Conservation (phyloP, 345 rosid species). For the Erodium maritimum region DNA sequence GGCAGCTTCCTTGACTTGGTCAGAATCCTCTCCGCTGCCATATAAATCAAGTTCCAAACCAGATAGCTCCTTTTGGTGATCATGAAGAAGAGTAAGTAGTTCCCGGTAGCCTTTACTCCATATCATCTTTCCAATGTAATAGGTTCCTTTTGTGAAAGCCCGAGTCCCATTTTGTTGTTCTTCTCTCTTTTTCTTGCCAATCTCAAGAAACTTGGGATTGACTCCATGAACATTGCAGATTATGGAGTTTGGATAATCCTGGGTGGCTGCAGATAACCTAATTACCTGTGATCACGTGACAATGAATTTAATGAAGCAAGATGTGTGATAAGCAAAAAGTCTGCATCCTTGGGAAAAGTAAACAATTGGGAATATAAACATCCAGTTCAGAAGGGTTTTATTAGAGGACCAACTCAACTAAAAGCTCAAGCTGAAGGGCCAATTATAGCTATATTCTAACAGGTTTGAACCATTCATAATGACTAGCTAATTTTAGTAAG, state of each 20-base stretch:
- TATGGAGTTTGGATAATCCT: conserved; percentile 67
- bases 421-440: no score
- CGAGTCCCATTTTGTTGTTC: conserved; percentile 33
- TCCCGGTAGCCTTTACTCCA: conserved; percentile 98
- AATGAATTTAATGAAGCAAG: background rate
- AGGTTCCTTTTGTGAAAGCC: conserved; percentile 65
- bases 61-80: conserved; percentile 58
- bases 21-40: conserved; percentile 84
- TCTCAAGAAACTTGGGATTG: conserved; percentile 80
- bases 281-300: conserved; percentile 47
- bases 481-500: background rate
- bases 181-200: conserved; percentile 56
- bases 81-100: conserved; percentile 55
- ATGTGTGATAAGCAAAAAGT: background rate
- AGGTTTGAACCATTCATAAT: background rate
- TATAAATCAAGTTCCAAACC: conserved; percentile 72
- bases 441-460: no score
- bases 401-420: no score
- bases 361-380: no score
- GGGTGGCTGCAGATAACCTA: conserved; percentile 90
- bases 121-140: conserved; percentile 92
- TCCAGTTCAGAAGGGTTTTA: background rate
- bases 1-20: conserved; percentile 53
- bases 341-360: background rate
- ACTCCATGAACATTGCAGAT: conserved; percentile 95